Conservation (phyloP, 2,329 filamentous ascomycete species). For the Mollisiaceae sp. region DNA sequence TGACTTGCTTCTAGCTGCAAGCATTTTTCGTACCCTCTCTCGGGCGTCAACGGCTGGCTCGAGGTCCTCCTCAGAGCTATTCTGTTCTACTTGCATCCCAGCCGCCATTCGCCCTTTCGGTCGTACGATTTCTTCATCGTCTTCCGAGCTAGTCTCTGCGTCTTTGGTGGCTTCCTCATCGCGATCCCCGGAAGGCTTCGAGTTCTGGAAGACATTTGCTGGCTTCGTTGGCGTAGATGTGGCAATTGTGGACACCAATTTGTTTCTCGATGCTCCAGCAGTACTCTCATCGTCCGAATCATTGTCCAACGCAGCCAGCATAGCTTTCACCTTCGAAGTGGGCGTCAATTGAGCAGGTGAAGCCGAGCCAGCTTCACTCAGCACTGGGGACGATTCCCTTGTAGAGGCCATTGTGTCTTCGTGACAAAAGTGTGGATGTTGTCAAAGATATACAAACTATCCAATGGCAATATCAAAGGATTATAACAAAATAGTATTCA, state of each 20-base stretch:
- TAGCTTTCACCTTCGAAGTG: slow-evolving; percentile 58
- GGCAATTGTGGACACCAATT: slow-evolving; percentile 23
- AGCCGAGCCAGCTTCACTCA: slow-evolving; percentile 48
- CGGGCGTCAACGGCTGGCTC: slow-evolving; percentile 40
- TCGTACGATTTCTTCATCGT: slow-evolving; percentile 55
- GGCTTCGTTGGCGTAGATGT: slow-evolving; percentile 27
- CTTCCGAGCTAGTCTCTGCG: slow-evolving; percentile 20
- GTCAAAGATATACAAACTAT: slow-evolving; percentile 20
- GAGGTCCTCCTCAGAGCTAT: slow-evolving; percentile 28
- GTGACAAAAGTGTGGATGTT: slow-evolving; percentile 11
- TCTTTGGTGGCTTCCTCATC: slow-evolving; percentile 13
- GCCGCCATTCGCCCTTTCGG: slow-evolving; percentile 70
- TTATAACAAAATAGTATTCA: slow-evolving; percentile 23
- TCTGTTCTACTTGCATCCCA: slow-evolving; percentile 57
- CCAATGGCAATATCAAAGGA: slow-evolving; percentile 19
- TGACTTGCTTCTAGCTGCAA: slow-evolving; percentile 43
- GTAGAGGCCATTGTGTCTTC: slow-evolving; percentile 53
- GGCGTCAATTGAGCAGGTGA: slow-evolving; percentile 53
- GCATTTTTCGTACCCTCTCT: slow-evolving; percentile 51
- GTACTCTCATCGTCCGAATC: slow-evolving; percentile 49
- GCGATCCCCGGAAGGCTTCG: not conserved
- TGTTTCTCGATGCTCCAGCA: slow-evolving; percentile 31
- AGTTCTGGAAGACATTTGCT: slow-evolving; percentile 5
- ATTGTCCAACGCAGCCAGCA: slow-evolving; percentile 57
- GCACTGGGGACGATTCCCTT: slow-evolving; percentile 51